Evolutionary conservation across 306 rosid species (phyloP).

Genomic region (Trichosanthes cucumerina): DNA sequence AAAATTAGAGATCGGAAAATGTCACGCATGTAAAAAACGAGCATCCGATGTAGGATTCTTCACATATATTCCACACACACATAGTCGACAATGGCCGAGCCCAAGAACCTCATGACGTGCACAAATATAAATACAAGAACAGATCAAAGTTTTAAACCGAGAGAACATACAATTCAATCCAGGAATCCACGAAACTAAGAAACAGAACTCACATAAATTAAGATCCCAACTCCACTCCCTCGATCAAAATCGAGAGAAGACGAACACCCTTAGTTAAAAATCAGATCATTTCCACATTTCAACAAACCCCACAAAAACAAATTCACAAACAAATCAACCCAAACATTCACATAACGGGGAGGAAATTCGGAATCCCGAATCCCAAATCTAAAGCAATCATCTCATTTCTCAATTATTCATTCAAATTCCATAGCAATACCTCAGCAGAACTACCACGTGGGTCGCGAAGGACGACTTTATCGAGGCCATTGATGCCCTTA

Average conservation of each 20-base stretch:
- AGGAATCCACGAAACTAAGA: background rate
- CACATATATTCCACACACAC: background rate
- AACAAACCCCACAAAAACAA: background rate
- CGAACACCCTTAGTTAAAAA: background rate
- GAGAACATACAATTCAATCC: background rate
- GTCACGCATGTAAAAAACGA: background rate
- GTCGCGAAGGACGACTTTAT: conserved; percentile 50
- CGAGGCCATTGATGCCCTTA: conserved; percentile 23
- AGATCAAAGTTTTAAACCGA: background rate
- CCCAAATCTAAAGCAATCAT: background rate
- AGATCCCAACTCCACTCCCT: background rate
- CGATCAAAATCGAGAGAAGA: background rate
- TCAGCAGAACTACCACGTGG: conserved; percentile 59
- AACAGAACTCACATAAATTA: background rate
- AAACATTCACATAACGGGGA: background rate
- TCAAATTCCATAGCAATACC: conserved; percentile 11
- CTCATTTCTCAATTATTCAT: background rate
- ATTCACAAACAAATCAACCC: background rate
- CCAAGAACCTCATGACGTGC: background rate
- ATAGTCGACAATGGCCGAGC: background rate
- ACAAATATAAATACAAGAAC: background rate
- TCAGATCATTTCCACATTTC: background rate
- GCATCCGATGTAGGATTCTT: background rate
- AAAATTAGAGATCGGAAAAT: background rate
- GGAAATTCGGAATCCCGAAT: background rate